A percentile compares a stretch with the other conserved stretches of the same genome.
Evolutionary conservation across 1,284 basidiomycete species (phyloP).

Genomic region (Veloboletus limbatus): DNA sequence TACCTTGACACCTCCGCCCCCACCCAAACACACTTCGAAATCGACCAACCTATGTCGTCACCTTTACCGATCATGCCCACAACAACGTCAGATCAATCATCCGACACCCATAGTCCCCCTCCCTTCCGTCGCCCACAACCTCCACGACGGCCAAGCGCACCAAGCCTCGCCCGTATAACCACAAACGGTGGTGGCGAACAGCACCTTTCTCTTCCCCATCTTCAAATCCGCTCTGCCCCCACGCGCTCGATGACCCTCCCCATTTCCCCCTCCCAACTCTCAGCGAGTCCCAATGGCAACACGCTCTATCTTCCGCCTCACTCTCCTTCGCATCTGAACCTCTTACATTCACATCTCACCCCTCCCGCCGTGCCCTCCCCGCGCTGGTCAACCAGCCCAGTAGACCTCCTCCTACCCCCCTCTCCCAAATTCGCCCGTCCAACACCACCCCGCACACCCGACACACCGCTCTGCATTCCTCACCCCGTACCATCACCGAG

Average conservation of each 20-base stretch:
- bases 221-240: constrained; percentile 59
- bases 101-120: constrained; percentile 56
- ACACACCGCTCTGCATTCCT: constrained; percentile 40
- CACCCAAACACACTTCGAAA: constrained; percentile 48
- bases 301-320: constrained; percentile 43
- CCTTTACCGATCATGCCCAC: constrained; percentile 41
- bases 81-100: constrained; percentile 36
- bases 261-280: constrained; percentile 42
- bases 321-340: constrained; percentile 61
- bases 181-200: constrained; percentile 50
- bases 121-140: constrained; percentile 56
- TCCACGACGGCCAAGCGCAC: constrained; percentile 56
- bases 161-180: constrained; percentile 52
- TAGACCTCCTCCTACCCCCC: constrained; percentile 34
- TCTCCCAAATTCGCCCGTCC: constrained; percentile 38
- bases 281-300: constrained; percentile 31
- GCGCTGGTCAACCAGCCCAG: constrained; percentile 31
- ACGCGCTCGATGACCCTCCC: constrained; percentile 56
- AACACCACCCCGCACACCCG: constrained; percentile 56
- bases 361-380: constrained; percentile 47
- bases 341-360: constrained; percentile 54
- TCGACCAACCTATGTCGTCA: constrained; percentile 46
- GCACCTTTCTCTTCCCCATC: constrained; percentile 45
- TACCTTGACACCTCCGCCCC: constrained; percentile 62
- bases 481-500: constrained; percentile 43